These are phyloP conservation scores for Babesia ovis DNA, from an alignment of 169 alveolate genomes.

Conservation along the genomic window DNA sequence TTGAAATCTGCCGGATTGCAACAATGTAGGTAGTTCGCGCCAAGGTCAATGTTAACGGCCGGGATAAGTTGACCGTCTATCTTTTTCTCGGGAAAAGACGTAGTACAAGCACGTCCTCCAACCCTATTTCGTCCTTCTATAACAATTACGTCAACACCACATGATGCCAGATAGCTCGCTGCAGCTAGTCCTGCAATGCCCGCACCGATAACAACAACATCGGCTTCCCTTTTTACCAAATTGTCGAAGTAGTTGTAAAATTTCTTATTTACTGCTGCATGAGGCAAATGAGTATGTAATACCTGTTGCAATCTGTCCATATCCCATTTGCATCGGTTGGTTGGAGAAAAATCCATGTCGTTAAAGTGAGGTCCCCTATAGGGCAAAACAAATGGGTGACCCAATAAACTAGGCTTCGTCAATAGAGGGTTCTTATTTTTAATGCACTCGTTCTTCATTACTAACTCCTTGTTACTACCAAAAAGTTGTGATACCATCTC, in stretches of 20 bases:
- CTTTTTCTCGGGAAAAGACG: conserved; percentile 51
- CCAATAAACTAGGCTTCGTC: background rate
- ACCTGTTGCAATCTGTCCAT: conserved; percentile 8
- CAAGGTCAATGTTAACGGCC: conserved; percentile 71
- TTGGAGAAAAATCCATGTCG: background rate
- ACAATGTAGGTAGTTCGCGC: conserved; percentile 80
- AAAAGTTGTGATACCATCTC: background rate
- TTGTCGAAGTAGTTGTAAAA: conserved; percentile 11
- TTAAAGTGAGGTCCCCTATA: background rate
- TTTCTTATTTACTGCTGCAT: conserved; percentile 16
- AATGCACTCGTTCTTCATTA: background rate
- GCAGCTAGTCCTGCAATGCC: conserved; percentile 80
- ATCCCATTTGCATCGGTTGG: conserved; percentile 11
- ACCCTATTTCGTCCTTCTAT: conserved; percentile 75
- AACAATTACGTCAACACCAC: conserved; percentile 62
- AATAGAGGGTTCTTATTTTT: background rate
- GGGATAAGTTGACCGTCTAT: conserved; percentile 2
- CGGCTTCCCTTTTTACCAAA: conserved; percentile 22
- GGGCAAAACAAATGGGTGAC: background rate
- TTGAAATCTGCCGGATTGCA: conserved; percentile 43
- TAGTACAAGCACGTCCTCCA: conserved; percentile 77
- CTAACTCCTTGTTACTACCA: conserved; percentile 12
- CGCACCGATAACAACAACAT: conserved; percentile 77
- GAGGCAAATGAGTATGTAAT: conserved; percentile 1
- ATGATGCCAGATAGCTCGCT: conserved; percentile 66